A percentile compares a stretch with the other conserved stretches of the same genome.
Conservation (phyloP, 257 asterid genomes). For the Agastache rugosa region DNA sequence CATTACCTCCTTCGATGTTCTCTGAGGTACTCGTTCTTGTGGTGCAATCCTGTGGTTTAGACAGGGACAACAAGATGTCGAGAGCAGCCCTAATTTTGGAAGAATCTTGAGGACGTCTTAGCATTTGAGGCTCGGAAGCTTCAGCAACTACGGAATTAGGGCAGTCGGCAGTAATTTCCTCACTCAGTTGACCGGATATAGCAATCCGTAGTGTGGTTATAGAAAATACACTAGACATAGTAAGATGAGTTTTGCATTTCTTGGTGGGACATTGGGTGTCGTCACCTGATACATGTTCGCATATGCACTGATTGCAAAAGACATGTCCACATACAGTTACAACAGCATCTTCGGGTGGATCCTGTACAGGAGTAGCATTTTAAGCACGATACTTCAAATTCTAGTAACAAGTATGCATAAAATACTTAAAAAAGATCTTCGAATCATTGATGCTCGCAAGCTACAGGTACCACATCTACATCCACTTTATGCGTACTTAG, state of each 20-base stretch:
- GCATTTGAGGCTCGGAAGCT: conserved; percentile 47
- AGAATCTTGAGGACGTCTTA: conserved; percentile 62
- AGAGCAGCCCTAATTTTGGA: conserved; percentile 92
- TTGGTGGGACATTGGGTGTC: conserved; percentile 80
- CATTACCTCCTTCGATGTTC: conserved; percentile 33
- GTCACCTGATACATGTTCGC: conserved; percentile 82
- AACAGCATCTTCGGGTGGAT: conserved; percentile 97
- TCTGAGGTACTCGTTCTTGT: conserved; percentile 37
- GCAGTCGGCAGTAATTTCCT: conserved; percentile 42
- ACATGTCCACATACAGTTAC: conserved; percentile 92
- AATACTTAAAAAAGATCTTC: background rate
- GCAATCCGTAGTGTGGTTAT: conserved; percentile 60
- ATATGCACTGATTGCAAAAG: conserved; percentile 93
- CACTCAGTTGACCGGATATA: conserved; percentile 54
- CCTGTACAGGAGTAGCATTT: conserved; percentile 54
- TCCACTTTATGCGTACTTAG: background rate
- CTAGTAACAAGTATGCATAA: background rate
- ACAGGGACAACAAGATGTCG: conserved; percentile 64
- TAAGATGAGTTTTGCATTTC: conserved; percentile 73
- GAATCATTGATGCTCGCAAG: background rate
- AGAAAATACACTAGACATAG: conserved; percentile 63
- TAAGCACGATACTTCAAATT: conserved; percentile 20
- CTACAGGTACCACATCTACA: background rate
- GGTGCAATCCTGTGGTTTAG: conserved; percentile 47
- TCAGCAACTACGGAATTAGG: conserved; percentile 44